A percentile compares a stretch with the other conserved stretches of the same genome.
Conservation (phyloP, 805 yeast species). For the Wickerhamiella lipophila region DNA sequence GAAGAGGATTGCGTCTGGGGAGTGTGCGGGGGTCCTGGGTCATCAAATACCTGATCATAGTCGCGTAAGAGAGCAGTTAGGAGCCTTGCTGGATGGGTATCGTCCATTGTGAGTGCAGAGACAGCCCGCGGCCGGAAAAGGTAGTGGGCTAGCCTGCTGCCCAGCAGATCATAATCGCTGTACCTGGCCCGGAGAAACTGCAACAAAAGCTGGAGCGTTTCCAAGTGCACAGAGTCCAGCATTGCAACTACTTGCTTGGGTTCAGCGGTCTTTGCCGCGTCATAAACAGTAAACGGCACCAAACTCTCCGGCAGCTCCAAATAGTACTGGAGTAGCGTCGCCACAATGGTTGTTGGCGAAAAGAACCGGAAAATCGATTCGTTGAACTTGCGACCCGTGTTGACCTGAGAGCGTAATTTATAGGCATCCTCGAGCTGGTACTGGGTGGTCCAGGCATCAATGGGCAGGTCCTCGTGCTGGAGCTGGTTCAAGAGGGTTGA, state of each 20-base stretch:
- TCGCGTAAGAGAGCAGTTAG: slow-evolving; percentile 21
- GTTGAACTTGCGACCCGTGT: slow-evolving; percentile 26
- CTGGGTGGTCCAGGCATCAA: slow-evolving; percentile 40
- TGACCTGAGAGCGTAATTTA: slow-evolving; percentile 37
- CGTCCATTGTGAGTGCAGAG: slow-evolving; percentile 23
- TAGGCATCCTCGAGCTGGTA: slow-evolving; percentile 47
- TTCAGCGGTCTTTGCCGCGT: slow-evolving; percentile 33
- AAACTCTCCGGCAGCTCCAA: slow-evolving; percentile 67
- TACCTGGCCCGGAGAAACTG: slow-evolving; percentile 14
- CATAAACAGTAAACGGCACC: slow-evolving; percentile 50
- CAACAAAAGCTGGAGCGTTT: slow-evolving; percentile 18
- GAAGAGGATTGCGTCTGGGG: neutral
- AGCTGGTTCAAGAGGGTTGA: slow-evolving; percentile 47
- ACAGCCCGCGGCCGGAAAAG: slow-evolving; percentile 26
- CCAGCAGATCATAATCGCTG: slow-evolving; percentile 13
- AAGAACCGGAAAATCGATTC: slow-evolving; percentile 29
- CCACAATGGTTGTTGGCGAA: slow-evolving; percentile 42
- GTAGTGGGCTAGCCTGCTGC: slow-evolving; percentile 19
- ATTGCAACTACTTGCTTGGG: slow-evolving; percentile 21
- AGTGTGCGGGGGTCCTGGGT: neutral
- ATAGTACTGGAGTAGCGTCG: slow-evolving; percentile 50
- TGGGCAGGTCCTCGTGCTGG: slow-evolving; percentile 4
- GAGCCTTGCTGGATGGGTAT: slow-evolving; percentile 24
- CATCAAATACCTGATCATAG: slow-evolving; percentile 19
- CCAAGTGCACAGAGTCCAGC: slow-evolving; percentile 19